A percentile compares a stretch with the other conserved stretches of the same genome.
Conservation (phyloP, 176 grass and related monocot species). For the Oryza brachyantha region DNA sequence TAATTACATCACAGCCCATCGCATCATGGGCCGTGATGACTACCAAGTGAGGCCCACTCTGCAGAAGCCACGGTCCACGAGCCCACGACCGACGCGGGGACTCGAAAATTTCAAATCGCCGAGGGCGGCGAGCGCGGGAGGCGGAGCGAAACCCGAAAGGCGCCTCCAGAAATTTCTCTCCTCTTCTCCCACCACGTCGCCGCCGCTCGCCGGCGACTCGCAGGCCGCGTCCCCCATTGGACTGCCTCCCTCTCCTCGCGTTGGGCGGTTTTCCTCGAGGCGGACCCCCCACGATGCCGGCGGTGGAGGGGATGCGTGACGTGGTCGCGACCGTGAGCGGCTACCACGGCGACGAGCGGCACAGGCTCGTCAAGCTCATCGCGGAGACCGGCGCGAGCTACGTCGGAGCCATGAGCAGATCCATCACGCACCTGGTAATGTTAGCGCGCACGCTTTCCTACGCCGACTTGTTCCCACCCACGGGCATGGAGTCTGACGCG, state of each 20-base stretch:
- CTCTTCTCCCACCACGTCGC: background rate
- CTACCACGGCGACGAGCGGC: constrained; percentile 72
- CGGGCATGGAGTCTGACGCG: background rate
- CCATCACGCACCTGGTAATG: constrained; percentile 80
- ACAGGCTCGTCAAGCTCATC: constrained; percentile 93
- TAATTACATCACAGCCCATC: no score
- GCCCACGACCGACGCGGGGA: background rate
- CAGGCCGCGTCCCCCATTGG: background rate
- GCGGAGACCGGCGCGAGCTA: constrained; percentile 73
- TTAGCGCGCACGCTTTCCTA: background rate
- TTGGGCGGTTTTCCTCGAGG: no score
- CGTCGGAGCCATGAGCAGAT: constrained; percentile 70
- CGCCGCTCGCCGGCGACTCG: background rate
- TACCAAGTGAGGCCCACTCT: no score
- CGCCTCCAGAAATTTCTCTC: constrained; percentile 4
- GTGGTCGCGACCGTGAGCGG: constrained; percentile 92
- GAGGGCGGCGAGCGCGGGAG: background rate
- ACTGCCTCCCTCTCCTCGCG: no score
- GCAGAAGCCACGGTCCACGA: background rate
- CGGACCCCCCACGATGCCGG: constrained; percentile 26
- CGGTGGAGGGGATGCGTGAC: constrained; percentile 53
- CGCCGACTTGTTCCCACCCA: background rate
- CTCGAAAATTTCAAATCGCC: constrained; percentile 13
- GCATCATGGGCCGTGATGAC: no score
- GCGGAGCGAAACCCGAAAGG: constrained; percentile 6